Evolutionary conservation across 225 moss, liverwort and hornwort genomes (phyloP), one percentile per base, ranked within the genome.

Genomic region (Asterella californica): DNA sequence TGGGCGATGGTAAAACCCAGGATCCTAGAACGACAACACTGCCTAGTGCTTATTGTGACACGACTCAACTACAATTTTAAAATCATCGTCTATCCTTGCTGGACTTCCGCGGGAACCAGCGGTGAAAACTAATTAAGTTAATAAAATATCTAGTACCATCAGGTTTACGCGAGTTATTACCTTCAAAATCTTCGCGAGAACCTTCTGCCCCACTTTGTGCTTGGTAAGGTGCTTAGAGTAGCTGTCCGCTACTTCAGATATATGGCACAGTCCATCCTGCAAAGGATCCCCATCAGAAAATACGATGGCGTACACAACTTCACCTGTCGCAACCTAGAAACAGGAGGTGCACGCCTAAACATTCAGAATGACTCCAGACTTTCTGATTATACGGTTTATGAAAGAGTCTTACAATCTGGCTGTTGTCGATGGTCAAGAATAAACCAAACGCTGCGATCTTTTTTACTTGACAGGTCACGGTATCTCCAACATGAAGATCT

Each of bases 231-330:
- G 74, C 78, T 81, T 85, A 49, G 90, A 83, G 55, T 59, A 89
- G 74, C 81, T 81, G 71, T 92, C 93, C 52, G 91, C 86, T 82
- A 99, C 83, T 82, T 95, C 99, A 37, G 99, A 99, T 42, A 95
- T 84, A 80, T 99, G 99, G 83, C 92, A 92, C 92, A 99, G 84
- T 6, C 83, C 95, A 78, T 91, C 95, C 99, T 97, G 88, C 67
- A 83, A 63, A n/a, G 36, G 19, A 74, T 27, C 29, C 15, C 9
- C 18, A 18, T 50, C 32, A 50, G 27, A 33, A 53, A 46, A 33
- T 2, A 17, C 17, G 15, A 30, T 49, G 10, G 72, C 24, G 12
- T 27, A 2, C 22, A 48, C 12, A 72, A 17, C 15, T 25, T 24
- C 25, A 30, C 25, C 9, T n/a, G n/a, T n/a, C 32, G 11, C 27